Evolutionary conservation across 371 early-diverging fungal species (phyloP), one percentile per base, ranked within the genome.

Genomic region (Capillidium rhysosporum): DNA sequence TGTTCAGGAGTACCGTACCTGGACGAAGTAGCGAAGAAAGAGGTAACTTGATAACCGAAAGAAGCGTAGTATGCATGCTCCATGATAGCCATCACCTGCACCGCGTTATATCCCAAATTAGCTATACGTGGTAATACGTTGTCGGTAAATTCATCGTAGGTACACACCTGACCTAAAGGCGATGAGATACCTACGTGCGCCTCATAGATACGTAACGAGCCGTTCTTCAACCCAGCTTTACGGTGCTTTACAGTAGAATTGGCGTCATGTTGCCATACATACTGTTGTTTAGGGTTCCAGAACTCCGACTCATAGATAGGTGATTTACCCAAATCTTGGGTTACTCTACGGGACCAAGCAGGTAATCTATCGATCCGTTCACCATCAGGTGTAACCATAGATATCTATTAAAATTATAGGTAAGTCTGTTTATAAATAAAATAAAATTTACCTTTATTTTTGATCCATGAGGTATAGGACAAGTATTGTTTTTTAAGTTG

Each of bases 11-110:
- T 79, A 40, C 95, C 96, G 58, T 82, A 95, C 14, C 96, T 82
- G 58, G 81, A 80, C 30, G 89, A 82, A 25, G 80, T 79, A 9
- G 93, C 90, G 66, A 86, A 96, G 65, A 93, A 94, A 54, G 78
- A 85, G 29, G 95, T 91, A 40, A 96, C 92, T 64, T 96, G 95
- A 63, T 96, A 96, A 1, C 96, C 96, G 62, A 95, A 95, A 8
- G 83, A 82, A 34, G 93, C 96, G 61, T 94, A 96, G 65, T 96
- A 96, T n/a, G 94, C 92, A 59, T 96, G 96, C 65, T 96, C 96
- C 93, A 92, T 92, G 40, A 96, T 71, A 34, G 94, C 96, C 96
- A 96, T 96, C 43, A 96, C 63, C 69, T 96, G 94, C 58, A 96
- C 84, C 0, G 81, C 69, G 65, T 96, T 93, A 75, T 95, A 95